Evolutionary conservation across 2,329 filamentous ascomycete genomes (phyloP).

Genomic region (Aspergillus aculeatinus): DNA sequence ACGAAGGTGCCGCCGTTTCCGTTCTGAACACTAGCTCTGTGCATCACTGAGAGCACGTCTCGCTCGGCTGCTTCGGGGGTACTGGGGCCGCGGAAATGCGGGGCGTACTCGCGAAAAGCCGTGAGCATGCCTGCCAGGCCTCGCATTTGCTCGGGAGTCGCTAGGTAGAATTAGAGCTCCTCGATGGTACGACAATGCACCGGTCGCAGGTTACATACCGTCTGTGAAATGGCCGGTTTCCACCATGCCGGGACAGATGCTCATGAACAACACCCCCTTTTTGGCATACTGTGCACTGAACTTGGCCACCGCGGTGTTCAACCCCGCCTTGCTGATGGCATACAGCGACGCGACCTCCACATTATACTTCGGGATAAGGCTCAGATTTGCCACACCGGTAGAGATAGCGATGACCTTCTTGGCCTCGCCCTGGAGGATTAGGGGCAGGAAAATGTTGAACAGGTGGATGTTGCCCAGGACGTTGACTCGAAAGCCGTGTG

Average conservation of each 20-base stretch:
- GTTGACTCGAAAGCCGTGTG: not conserved
- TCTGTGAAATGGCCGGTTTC: conserved; percentile 38
- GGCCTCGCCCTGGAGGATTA: conserved; percentile 49
- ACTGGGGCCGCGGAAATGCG: conserved; percentile 39
- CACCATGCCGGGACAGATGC: conserved; percentile 54
- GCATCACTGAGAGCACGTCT: conserved; percentile 28
- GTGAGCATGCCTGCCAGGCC: too few species aligned
- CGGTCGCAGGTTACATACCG: conserved; percentile 1
- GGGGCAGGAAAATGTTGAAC: conserved; percentile 54
- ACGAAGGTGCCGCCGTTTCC: conserved; percentile 52
- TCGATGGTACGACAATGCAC: too few species aligned
- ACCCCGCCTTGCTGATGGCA: conserved; percentile 52
- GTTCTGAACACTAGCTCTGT: conserved; percentile 44
- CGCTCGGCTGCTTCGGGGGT: conserved; percentile 40
- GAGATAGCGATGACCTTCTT: conserved; percentile 59
- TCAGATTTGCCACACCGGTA: conserved; percentile 49
- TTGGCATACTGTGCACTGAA: conserved; percentile 51
- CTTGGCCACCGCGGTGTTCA: conserved; percentile 56
- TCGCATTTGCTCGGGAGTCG: too few species aligned
- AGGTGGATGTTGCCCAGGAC: conserved; percentile 54
- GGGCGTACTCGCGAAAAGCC: conserved; percentile 31
- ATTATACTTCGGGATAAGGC: conserved; percentile 40
- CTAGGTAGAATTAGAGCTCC: too few species aligned
- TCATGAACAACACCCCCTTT: conserved; percentile 54
- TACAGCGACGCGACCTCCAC: conserved; percentile 46